A percentile compares a stretch with the other conserved stretches of the same genome.
Evolutionary conservation across 495 filamentous ascomycete species (phyloP).

Genomic region (Aspergillus heteromorphus): DNA sequence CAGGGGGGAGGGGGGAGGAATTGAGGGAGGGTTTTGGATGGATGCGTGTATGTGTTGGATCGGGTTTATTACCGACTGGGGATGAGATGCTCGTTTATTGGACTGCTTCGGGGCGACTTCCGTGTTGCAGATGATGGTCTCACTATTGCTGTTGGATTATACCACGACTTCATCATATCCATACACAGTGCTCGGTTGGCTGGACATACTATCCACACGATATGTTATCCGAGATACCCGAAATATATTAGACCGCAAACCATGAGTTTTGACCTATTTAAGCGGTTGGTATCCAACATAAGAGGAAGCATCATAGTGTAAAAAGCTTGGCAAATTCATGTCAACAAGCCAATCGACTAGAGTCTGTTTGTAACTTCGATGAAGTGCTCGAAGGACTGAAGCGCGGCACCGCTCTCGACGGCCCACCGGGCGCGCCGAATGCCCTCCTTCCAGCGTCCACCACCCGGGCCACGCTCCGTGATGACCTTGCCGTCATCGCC

Average conservation of each 20-base stretch:
- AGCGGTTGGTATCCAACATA: background rate
- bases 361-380: constrained; percentile 54
- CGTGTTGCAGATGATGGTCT: background rate
- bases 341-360: constrained; percentile 5
- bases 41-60: background rate
- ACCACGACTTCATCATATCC: background rate
- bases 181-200: background rate
- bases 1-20: background rate
- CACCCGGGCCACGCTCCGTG: constrained; percentile 72
- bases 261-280: background rate
- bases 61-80: background rate
- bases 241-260: background rate
- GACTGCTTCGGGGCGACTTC: background rate
- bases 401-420: constrained; percentile 73
- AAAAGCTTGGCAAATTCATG: background rate
- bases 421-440: constrained; percentile 79
- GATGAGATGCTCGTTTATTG: background rate
- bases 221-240: background rate
- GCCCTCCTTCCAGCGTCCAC: constrained; percentile 88
- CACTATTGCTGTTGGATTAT: background rate
- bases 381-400: constrained; percentile 65
- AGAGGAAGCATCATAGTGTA: constrained; percentile 8
- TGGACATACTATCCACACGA: background rate
- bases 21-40: background rate
- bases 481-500: constrained; percentile 71